A percentile compares a stretch with the other conserved stretches of the same genome.
Conservation (phyloP, 805 yeast genomes). For the Ogataea minuta region DNA sequence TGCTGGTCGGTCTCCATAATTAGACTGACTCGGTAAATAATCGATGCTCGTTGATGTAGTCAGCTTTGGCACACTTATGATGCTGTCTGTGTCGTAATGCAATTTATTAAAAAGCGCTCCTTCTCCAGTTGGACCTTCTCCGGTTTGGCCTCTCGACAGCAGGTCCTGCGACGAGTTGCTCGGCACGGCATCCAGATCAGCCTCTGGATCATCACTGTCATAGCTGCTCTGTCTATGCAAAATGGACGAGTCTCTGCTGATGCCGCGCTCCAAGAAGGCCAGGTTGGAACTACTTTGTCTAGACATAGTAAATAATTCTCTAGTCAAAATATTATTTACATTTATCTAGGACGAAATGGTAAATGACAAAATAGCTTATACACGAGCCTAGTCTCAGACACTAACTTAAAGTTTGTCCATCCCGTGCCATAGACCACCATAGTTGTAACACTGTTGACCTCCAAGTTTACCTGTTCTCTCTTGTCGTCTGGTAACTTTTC, state of each 20-base stretch:
- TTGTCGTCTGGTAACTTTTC: neutral
- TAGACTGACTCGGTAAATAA: slow-evolving; percentile 19
- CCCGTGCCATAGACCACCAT: too few relatives aligned
- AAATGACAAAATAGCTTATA: too few relatives aligned
- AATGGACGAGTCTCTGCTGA: slow-evolving; percentile 13
- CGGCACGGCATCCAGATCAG: slow-evolving; percentile 21
- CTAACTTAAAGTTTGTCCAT: too few relatives aligned
- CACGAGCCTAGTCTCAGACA: too few relatives aligned
- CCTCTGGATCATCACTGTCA: slow-evolving; percentile 22
- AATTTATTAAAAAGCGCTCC: slow-evolving; percentile 4
- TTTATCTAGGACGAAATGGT: too few relatives aligned
- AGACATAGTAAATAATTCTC: neutral
- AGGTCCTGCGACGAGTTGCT: slow-evolving; percentile 10
- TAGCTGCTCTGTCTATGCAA: slow-evolving; percentile 7
- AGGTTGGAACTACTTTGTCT: slow-evolving; percentile 8
- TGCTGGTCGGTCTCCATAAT: slow-evolving; percentile 3
- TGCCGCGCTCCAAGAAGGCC: slow-evolving; percentile 12
- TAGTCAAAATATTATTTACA: slow-evolving; percentile 1
- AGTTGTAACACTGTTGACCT: too few relatives aligned
- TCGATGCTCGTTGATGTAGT: slow-evolving; percentile 18
- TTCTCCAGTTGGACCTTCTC: slow-evolving; percentile 1
- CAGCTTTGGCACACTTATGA: slow-evolving; percentile 3
- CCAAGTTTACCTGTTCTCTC: too few relatives aligned
- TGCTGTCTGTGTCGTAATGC: slow-evolving; percentile 9
- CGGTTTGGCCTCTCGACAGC: neutral